phyloP scores from a whole-genome alignment of 140 eudicot species.

The Bidens hawaiensis region DNA sequence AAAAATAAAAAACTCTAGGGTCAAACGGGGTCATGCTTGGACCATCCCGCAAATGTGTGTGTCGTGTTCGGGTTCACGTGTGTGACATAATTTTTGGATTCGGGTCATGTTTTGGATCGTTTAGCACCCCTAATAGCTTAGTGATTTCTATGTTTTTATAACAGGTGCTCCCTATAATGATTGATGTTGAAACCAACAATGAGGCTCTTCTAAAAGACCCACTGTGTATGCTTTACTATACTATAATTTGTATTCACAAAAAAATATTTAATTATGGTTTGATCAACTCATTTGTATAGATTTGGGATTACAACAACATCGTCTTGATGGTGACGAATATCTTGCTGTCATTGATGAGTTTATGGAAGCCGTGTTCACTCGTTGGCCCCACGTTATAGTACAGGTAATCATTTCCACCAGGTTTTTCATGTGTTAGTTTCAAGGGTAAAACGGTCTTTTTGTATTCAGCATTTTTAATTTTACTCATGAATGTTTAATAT shows the following conservation, averaged over 20 bases:
- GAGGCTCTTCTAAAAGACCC: conserved; percentile 93
- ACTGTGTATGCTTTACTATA: conserved; percentile 48
- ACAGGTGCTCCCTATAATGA: conserved; percentile 97
- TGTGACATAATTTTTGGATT: no score
- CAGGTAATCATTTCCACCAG: conserved; percentile 51
- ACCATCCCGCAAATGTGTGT: no score
- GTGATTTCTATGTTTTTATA: conserved; percentile 2
- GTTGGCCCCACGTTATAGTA: conserved; percentile 96
- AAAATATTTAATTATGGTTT: background rate
- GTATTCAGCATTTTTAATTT: background rate
- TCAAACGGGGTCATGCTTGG: no score
- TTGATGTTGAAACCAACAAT: conserved; percentile 96
- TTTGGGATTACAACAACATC: conserved; percentile 93
- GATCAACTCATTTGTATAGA: conserved; percentile 40
- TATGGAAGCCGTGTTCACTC: conserved; percentile 97
- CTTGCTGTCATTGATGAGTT: conserved; percentile 85
- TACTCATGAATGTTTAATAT: background rate
- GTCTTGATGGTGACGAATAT: conserved; percentile 97
- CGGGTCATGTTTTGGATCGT: no score
- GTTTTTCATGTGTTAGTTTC: background rate
- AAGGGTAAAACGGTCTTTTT: background rate
- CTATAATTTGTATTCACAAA: background rate
- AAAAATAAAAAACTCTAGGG: no score
- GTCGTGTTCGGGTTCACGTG: no score
- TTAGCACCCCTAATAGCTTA: background rate